Evolutionary conservation across 1,284 basidiomycete species (phyloP), one percentile per base, ranked within the genome.

Genomic region (Porogramme epimiltina): DNA sequence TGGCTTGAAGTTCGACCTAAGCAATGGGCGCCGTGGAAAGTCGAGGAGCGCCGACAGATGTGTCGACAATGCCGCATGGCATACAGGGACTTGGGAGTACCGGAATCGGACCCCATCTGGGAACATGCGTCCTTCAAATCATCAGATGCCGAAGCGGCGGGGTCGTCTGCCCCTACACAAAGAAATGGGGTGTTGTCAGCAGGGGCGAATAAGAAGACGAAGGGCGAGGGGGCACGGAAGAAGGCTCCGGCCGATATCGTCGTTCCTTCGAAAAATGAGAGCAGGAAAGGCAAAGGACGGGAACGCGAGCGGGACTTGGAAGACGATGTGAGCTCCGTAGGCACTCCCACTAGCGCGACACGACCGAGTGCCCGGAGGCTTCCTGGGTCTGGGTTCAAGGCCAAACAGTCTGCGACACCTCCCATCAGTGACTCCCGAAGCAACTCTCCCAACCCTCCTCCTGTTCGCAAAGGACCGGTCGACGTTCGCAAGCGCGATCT

Each of bases 1-100:
- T 90, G 86, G 85, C 72, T 72, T 24, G 82, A 89, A 58, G 82
- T 88, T 19, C 81, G 85, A 5, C 88, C 88, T 0, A 84, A 75
- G 52, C 81, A 83, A 55, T 85, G 78, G 76, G 70, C 72, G 0
- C 70, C 70, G 24, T 71, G 85, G 20, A 69, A 70, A 0, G 73
- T 79, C 18, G 44, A 68, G 2, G 79, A 82, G 41, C 74, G 78
- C 2, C 68, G 65, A 3, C 58, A 54, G 15, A 70, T 87, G 62
- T 74, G 79, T 1, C 75, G 80, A 33, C 69, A 73, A 25, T 84
- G 79, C 2, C 73, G 80, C 38, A 51, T 68, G 18, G 75, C 70
- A 3, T 75, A 85, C 59, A 69, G 66, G 24, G 65, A 63, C 8
- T 68, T 87, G 42, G 74, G 73, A 33, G 79, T 87, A 55, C 78